A percentile compares a stretch with the other conserved stretches of the same genome.
phyloP scores from a whole-genome alignment of 192 early-diverging fungal species.

The Backusella westeae region DNA sequence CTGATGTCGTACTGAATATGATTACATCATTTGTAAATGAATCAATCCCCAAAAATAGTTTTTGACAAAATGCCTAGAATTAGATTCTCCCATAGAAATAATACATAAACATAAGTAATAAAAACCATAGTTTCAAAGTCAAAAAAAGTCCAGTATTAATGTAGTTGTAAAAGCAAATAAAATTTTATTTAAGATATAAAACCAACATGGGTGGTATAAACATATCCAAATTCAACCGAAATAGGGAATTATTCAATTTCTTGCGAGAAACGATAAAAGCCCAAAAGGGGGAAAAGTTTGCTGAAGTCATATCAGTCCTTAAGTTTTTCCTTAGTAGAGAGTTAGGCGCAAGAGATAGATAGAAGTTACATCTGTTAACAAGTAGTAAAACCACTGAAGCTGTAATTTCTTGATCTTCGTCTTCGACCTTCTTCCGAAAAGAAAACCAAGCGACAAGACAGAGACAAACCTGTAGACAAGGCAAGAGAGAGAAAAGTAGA shows the following conservation, averaged over 20 bases:
- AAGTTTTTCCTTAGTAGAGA: background rate
- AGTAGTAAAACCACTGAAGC: background rate
- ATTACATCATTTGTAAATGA: background rate
- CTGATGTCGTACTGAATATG: conserved; percentile 6
- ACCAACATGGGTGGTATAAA: background rate
- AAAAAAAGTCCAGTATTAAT: background rate
- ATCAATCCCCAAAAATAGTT: background rate
- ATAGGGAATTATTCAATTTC: background rate
- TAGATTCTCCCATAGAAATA: background rate
- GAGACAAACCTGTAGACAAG: background rate
- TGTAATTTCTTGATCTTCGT: background rate
- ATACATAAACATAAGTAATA: background rate
- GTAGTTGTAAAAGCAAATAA: background rate
- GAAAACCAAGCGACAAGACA: conserved; percentile 3
- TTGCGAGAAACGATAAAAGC: background rate
- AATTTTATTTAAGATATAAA: background rate
- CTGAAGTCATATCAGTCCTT: background rate
- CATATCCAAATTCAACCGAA: background rate
- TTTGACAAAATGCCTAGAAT: background rate
- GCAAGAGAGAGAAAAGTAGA: background rate
- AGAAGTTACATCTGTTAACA: conserved; percentile 2
- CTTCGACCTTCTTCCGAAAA: background rate
- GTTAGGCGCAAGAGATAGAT: background rate
- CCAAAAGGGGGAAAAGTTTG: background rate
- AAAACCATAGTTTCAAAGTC: too few relatives aligned